Base-by-base conservation (phyloP, 1,284 basidiomycete genomes). In the Anthracocystis panici-leucophaei region DNA sequence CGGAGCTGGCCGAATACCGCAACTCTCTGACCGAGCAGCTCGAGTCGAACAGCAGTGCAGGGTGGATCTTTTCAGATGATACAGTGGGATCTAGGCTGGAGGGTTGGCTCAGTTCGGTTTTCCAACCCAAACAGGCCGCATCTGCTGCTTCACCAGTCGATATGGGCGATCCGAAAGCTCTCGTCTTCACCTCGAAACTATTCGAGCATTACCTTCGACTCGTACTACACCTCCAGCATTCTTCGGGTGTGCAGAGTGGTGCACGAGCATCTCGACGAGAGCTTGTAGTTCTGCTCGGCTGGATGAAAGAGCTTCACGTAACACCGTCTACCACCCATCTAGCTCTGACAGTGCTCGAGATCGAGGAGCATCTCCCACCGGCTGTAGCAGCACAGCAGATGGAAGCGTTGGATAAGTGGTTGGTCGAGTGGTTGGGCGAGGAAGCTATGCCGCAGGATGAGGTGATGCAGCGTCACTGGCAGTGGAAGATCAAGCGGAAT, bases 131-230 rank as follows among this genome's bases (percentile, higher is more conserved):
- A n/a, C 29, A 52, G 14, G 40, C 21, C 31, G 29, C 40, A 2
- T 23, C 25, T 2, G 38, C 35, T 29, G 27, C 20, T 3, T 10
- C 21, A 11, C 33, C 61, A 2, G 50, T 49, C 18, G 21, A n/a
- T 18, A 23, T 41, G 2, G 29, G 21, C 31, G 50, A 65, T 20
- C 49, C 54, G 16, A 48, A 38, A 14, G 57, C 45, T 1, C 52
- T 75, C 18, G 50, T 60, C 1, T 75, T 75, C 42, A 69, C 60
- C 14, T 49, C 57, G 4, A 58, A 65, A 40, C 29, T 75, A 27
- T 75, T 75, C 12, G 72, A 75, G 23, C 58, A 65, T 55, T 75
- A 75, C 40, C 50, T 65, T 1, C 62, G 72, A 11, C 49, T 75
- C 23, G 40, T 75, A 45, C 56, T 75, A 2, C 51, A 61, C 18